Evolutionary conservation across 2,329 filamentous ascomycete genomes (phyloP), one percentile per base, ranked within the genome.

Genomic region (Cryoendolithus antarcticus): DNA sequence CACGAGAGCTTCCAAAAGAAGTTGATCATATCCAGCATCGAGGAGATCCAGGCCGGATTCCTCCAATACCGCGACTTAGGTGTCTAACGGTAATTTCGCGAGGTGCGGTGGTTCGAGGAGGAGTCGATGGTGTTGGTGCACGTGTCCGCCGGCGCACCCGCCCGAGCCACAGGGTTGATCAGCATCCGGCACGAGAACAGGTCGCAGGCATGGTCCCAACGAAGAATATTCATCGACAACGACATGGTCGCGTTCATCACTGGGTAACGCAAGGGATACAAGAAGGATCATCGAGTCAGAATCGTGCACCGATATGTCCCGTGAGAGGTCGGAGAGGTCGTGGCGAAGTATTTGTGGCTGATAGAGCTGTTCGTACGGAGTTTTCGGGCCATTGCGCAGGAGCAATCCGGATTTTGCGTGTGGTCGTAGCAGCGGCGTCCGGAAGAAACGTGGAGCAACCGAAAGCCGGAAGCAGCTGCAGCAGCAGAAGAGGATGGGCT

Each of bases 231-330:
- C 35, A 42, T 54, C 30, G 40, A 54, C 40, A 40, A 54, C 30
- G 35, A 45, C 4, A 44, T 47, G 36, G 46, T 52, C 9, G 47
- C 42, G 19, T 48, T 49, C 35, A 42, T 52, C 5, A 52, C 43
- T 2, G 13, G 29, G 10, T 53, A 52, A 41, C 37, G 55, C 40
- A 56, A 54, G 39, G 41, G 45, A 6, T 49, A 47, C 40, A 36
- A 19, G 4, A 32, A 42, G 3, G 47, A 41, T 36, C 38, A 44
- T 6, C 35, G 48, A n/a, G 32, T 47, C 12, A 53, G 54, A 43
- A 46, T 51, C 15, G 53, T 56, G 34, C 39, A 57, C 31, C 33
- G 43, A n/a, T 56, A 49, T 47, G 35, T 56, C 31, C 53, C 46
- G 10, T 32, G 44, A n/a, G 48, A 55, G 44, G 49, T 55, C 1